phyloP scores from a whole-genome alignment of 2,329 filamentous ascomycete species.

The Mycosphaerella sp. region DNA sequence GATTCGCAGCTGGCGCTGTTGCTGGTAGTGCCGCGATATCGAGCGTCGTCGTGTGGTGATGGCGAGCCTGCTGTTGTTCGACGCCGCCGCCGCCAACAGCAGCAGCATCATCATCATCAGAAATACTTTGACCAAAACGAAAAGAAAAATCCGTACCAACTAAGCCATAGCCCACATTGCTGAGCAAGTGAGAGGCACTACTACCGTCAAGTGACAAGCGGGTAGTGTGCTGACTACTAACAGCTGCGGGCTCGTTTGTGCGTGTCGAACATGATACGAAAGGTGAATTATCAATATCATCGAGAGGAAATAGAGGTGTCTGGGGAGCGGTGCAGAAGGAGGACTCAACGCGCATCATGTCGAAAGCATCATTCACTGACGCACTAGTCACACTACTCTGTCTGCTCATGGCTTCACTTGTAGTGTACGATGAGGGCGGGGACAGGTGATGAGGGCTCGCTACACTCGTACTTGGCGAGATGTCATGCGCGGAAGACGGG shows the following conservation, averaged over 20 bases:
- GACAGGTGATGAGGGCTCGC: slow-evolving; percentile 25
- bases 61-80: slow-evolving; percentile 19
- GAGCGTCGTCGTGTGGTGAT: background rate
- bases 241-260: slow-evolving; percentile 17
- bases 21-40: slow-evolving; percentile 4
- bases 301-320: slow-evolving; percentile 19
- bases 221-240: slow-evolving; percentile 25
- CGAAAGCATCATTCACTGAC: slow-evolving; percentile 38
- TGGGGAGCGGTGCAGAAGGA: slow-evolving; percentile 32
- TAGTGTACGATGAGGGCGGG: slow-evolving; percentile 23
- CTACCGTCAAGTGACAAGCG: slow-evolving; percentile 19
- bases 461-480: slow-evolving; percentile 28
- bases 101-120: slow-evolving; percentile 15
- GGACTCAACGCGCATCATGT: slow-evolving; percentile 43
- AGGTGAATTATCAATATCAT: slow-evolving; percentile 22
- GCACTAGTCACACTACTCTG: slow-evolving; percentile 40
- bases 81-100: slow-evolving; percentile 11
- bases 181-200: slow-evolving; percentile 22
- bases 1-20: slow-evolving; percentile 23
- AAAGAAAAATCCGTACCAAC: slow-evolving; percentile 23
- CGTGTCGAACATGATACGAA: slow-evolving; percentile 23
- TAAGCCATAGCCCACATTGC: slow-evolving; percentile 27
- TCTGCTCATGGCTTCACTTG: slow-evolving; percentile 40
- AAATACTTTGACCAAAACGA: slow-evolving; percentile 22
- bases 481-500: slow-evolving; percentile 19